phyloP scores from a whole-genome alignment of 129 eudicot species.

The Chrysanthemum lavandulifolium region DNA sequence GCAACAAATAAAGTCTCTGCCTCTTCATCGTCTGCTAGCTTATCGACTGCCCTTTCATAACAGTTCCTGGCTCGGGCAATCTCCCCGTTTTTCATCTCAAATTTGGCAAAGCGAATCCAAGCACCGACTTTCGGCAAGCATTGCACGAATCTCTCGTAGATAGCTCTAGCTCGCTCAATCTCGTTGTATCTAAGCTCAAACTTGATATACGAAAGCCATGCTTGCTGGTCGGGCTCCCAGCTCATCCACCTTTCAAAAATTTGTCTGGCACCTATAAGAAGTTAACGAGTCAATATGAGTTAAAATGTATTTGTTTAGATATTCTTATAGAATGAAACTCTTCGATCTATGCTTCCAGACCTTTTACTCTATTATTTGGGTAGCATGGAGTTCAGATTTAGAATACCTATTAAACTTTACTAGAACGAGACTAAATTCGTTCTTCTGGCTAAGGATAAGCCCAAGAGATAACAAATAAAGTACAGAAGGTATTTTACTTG shows the following conservation, averaged over 20 bases:
- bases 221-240: slow-evolving; percentile 94
- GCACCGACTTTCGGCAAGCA: slow-evolving; percentile 76
- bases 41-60: slow-evolving; percentile 82
- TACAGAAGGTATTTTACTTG: no score
- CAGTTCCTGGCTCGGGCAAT: slow-evolving; percentile 62
- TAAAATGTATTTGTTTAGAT: no score
- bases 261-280: slow-evolving; percentile 76
- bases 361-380: no score
- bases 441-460: no score
- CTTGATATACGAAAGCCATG: slow-evolving; percentile 81
- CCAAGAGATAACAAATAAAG: no score
- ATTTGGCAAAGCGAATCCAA: slow-evolving; percentile 81
- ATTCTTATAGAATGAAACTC: no score
- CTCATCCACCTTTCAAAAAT: slow-evolving; percentile 91
- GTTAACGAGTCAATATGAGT: no score
- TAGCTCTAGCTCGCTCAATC: slow-evolving; percentile 70
- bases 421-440: no score
- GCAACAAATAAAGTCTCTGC: slow-evolving; percentile 79
- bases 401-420: no score
- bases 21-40: slow-evolving; percentile 85
- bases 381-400: no score
- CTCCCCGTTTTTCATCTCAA: slow-evolving; percentile 93
- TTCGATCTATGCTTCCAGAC: no score
- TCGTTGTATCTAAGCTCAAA: slow-evolving; percentile 89
- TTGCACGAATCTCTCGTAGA: slow-evolving; percentile 71